phyloP scores from a whole-genome alignment of 75 land plant species.

The Cryptomeria japonica region DNA sequence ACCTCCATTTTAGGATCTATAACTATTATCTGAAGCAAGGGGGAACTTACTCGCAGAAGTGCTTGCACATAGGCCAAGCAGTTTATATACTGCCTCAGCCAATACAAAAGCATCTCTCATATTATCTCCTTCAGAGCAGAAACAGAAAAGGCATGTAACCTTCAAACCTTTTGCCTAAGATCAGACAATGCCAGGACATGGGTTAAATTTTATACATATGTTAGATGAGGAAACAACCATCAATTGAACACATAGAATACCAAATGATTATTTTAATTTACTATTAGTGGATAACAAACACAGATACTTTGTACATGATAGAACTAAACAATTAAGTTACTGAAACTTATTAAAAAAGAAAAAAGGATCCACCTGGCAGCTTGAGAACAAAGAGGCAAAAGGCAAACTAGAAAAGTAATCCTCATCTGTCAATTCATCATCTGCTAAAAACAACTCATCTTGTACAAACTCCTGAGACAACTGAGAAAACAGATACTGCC shows the following conservation, averaged over 20 bases:
- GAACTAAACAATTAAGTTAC: neutral
- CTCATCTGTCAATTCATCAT: conserved; percentile 56
- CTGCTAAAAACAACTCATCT: conserved; percentile 32
- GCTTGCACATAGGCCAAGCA: conserved; percentile 29
- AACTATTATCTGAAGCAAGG: neutral
- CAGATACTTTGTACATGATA: neutral
- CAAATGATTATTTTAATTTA: neutral
- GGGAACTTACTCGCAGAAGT: conserved; percentile 25
- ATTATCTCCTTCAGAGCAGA: conserved; percentile 97
- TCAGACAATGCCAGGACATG: neutral
- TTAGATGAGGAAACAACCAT: neutral
- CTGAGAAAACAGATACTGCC: conserved; percentile 61
- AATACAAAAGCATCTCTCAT: conserved; percentile 82
- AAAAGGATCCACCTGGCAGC: conserved; percentile 65
- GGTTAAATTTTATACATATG: neutral
- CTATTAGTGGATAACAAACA: neutral
- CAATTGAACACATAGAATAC: neutral
- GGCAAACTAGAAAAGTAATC: conserved; percentile 88
- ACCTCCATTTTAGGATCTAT: conserved; percentile 3
- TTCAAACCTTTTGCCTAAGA: conserved; percentile 81
- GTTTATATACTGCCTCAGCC: conserved; percentile 74
- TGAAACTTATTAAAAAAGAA: neutral
- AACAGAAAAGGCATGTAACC: conserved; percentile 82
- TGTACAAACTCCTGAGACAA: conserved; percentile 31
- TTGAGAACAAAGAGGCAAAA: conserved; percentile 84